Percentiles rank a stretch among this genome's conserved stretches.
phyloP scores from a whole-genome alignment of 257 asterid genomes.

The Lavandula angustifolia region DNA sequence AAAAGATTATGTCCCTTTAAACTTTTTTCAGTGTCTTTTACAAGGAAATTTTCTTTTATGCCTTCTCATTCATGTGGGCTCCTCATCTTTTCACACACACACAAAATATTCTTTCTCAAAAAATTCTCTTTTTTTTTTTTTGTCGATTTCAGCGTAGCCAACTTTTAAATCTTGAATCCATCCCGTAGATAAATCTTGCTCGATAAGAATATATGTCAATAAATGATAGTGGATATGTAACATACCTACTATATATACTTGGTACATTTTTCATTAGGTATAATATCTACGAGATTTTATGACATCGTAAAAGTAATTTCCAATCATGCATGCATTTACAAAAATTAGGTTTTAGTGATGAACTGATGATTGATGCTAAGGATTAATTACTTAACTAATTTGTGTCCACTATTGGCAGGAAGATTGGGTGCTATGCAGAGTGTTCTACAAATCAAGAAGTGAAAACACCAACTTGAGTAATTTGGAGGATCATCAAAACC shows the following conservation, averaged over 20 bases:
- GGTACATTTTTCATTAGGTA: neutral
- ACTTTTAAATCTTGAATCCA: too few species aligned
- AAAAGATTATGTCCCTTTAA: conserved; percentile 31
- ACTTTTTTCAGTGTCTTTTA: neutral
- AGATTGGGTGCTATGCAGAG: conserved; percentile 92
- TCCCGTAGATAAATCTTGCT: too few species aligned
- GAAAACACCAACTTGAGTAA: conserved; percentile 43
- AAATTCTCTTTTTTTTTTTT: too few species aligned
- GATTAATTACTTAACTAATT: neutral
- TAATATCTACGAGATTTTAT: neutral
- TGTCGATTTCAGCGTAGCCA: too few species aligned
- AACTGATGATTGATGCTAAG: too few species aligned
- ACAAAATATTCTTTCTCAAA: neutral
- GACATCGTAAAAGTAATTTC: too few species aligned
- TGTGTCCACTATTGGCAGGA: conserved; percentile 49
- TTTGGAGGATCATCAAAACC: conserved; percentile 24
- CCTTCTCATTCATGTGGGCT: conserved; percentile 23
- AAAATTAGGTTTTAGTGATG: too few species aligned
- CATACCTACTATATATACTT: too few species aligned
- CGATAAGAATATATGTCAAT: too few species aligned
- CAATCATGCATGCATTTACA: neutral
- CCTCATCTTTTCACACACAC: neutral
- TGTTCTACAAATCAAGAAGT: conserved; percentile 62
- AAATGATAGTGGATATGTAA: too few species aligned
- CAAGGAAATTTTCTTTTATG: neutral